Base-by-base conservation (phyloP, 805 yeast species). In the Candida corydali region DNA sequence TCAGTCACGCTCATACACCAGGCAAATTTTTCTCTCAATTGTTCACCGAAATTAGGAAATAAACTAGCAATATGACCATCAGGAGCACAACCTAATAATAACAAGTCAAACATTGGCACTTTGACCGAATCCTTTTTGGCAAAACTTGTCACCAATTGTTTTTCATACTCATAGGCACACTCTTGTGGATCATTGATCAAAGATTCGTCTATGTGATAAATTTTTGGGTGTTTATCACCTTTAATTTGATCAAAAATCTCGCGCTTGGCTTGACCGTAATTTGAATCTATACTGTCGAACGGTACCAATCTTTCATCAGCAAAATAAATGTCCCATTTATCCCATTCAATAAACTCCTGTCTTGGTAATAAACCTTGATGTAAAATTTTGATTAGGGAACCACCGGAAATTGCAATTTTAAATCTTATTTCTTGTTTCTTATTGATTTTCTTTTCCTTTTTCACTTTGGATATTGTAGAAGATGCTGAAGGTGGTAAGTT, bases 31-130 rank as follows among this genome's bases (percentile, higher is more conserved):
- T 91, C 98, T 54, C 97, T 75, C 46, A 91, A 68, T 38, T 85
- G 82, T 48, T 86, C 93, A 25, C 72, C 72, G 53, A 86, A 93
- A 55, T 83, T 82, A 16, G 98, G 98, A 70, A 91, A 91, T 38
- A 91, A 73, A n/a, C 95, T 87, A 36, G 96, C 96, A 54, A 87
- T 86, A 60, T 91, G 98, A 16, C 98, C 98, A 60, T 91, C 98
- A 3, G 98, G 98, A 1, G 98, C 98, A 70, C 98, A 91, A 17
- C 98, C 98, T 41, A 93, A 70, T 46, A 93, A 68, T 44, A 93
- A 75, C 37, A 93, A 65, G 60, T 93, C 98, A 64, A 93, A 91
- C 78, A 86, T 80, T 41, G 98, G 98, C 43, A 91, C 73, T 63
- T 89, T 88, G 39, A 93, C 98, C 12, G 95, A 82, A 61, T 93